phyloP scores from a whole-genome alignment of 192 early-diverging fungal genomes.

The Diversispora eburnea region DNA sequence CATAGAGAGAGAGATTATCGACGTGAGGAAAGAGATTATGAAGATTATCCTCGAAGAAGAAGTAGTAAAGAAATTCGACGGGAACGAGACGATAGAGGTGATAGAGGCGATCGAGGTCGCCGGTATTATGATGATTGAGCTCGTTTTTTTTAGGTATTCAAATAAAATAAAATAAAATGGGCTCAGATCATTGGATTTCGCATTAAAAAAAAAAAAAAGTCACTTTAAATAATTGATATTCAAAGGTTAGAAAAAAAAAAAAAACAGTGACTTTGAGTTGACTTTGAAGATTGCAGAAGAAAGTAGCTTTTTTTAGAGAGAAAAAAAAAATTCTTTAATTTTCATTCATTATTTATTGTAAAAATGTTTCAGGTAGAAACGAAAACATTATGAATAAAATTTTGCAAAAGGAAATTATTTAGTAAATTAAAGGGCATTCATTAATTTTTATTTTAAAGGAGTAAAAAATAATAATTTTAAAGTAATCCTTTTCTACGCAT shows the following conservation, averaged over 20 bases:
- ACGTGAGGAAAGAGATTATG: slow-evolving; percentile 19
- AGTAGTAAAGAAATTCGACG: slow-evolving; percentile 14
- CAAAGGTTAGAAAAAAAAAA: too few relatives aligned
- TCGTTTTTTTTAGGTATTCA: background rate
- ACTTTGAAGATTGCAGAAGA: too few relatives aligned
- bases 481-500: slow-evolving; percentile 13
- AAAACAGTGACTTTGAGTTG: too few relatives aligned
- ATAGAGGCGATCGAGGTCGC: slow-evolving; percentile 8
- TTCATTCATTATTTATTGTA: too few relatives aligned
- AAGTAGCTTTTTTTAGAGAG: too few relatives aligned
- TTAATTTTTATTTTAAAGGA: too few relatives aligned
- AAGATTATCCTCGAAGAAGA: slow-evolving; percentile 9
- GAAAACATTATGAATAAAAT: too few relatives aligned
- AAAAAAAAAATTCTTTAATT: too few relatives aligned
- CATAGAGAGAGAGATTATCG: slow-evolving; percentile 39
- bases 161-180: background rate
- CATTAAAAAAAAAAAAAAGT: slow-evolving; percentile 6
- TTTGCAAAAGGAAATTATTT: too few relatives aligned
- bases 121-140: slow-evolving; percentile 18
- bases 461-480: background rate
- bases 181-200: background rate
- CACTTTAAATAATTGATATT: background rate
- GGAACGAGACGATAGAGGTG: slow-evolving; percentile 17
- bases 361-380: too few relatives aligned
- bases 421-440: too few relatives aligned